These are phyloP conservation scores for Vaccinium darrowii DNA, from an alignment of 148 eudicot species.

Conservation along the genomic window DNA sequence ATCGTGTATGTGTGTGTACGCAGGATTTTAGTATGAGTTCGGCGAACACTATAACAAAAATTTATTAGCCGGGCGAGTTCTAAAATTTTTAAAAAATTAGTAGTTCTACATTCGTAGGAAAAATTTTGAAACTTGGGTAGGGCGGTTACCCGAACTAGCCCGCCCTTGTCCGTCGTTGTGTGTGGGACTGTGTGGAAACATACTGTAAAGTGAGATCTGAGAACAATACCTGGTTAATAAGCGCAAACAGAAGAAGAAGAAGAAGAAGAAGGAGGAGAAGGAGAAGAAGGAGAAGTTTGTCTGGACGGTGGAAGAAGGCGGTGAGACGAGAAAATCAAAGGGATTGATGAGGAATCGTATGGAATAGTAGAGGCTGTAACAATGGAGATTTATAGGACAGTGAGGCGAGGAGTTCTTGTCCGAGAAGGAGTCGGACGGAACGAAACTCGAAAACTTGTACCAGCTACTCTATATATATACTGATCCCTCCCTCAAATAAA, in stretches of 20 bases:
- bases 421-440: neutral
- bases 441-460: neutral
- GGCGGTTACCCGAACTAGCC: too few species aligned
- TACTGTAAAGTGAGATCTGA: neutral
- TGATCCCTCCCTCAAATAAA: neutral
- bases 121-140: too few species aligned
- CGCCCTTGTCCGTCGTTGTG: neutral
- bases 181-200: neutral
- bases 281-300: too few species aligned
- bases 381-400: too few species aligned
- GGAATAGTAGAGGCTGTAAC: neutral
- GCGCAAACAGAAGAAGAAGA: neutral
- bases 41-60: too few species aligned
- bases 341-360: neutral
- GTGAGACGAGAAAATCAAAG: conserved; percentile 1
- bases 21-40: too few species aligned
- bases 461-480: neutral
- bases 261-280: too few species aligned
- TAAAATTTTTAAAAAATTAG: too few species aligned
- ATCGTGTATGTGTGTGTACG: too few species aligned
- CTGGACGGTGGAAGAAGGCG: neutral
- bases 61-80: too few species aligned
- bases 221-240: conserved; percentile 8
- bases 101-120: too few species aligned
- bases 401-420: conserved; percentile 3